Conservation (phyloP, 2,329 filamentous ascomycete genomes). For the Epichloe gansuensis region DNA sequence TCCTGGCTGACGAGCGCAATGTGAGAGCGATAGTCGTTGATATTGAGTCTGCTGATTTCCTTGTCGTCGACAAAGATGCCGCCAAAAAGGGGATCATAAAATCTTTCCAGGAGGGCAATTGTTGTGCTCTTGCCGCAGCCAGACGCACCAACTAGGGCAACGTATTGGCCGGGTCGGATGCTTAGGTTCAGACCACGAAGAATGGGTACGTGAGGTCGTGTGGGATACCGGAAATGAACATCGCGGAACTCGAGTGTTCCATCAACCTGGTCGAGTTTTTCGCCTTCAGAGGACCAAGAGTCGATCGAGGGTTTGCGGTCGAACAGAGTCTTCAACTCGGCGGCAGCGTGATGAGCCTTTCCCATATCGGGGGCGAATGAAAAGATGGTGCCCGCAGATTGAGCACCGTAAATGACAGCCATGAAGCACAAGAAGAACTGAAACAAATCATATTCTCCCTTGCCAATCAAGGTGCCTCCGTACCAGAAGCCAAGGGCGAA, state of each 20-base stretch:
- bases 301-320: conserved; percentile 75
- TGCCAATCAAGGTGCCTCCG: conserved; percentile 63
- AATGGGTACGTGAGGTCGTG: conserved; percentile 81
- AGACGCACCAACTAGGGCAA: conserved; percentile 85
- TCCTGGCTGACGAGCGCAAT: conserved; percentile 89
- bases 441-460: conserved; percentile 61
- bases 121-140: conserved; percentile 93
- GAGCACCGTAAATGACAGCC: conserved; percentile 78
- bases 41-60: conserved; percentile 68
- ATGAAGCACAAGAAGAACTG: conserved; percentile 90
- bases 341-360: conserved; percentile 77
- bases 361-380: conserved; percentile 87
- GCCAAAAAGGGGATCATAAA: conserved; percentile 80
- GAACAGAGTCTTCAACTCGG: conserved; percentile 70
- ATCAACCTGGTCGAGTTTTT: conserved; percentile 49
- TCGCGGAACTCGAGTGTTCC: conserved; percentile 81
- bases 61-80: conserved; percentile 71
- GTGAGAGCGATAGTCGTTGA: conserved; percentile 74
- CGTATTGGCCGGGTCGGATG: conserved; percentile 67
- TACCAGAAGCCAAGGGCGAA: conserved; percentile 91
- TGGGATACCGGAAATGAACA: conserved; percentile 91
- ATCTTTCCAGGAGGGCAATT: conserved; percentile 82
- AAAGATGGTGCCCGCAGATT: conserved; percentile 83
- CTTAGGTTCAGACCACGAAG: conserved; percentile 69
- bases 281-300: conserved; percentile 62